Evolutionary conservation across 1,284 basidiomycete genomes (phyloP).

Genomic region (Grifola frondosa): DNA sequence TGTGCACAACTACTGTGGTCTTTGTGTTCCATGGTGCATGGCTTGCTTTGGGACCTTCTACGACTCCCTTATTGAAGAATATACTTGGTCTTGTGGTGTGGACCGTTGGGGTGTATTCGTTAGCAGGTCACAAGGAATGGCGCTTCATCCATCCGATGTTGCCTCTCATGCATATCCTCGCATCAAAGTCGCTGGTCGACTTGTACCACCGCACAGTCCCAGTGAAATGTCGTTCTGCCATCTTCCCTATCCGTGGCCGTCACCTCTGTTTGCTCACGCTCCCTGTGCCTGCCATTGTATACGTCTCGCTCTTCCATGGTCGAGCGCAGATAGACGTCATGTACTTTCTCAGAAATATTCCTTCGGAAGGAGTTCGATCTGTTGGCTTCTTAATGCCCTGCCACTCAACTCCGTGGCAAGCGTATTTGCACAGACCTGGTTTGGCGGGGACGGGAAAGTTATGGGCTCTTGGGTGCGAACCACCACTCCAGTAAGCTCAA

Average conservation of each 20-base stretch:
- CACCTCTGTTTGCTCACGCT: slow-evolving; percentile 49
- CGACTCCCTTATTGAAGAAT: slow-evolving; percentile 33
- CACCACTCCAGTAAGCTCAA: slow-evolving; percentile 69
- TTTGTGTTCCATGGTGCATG: slow-evolving; percentile 67
- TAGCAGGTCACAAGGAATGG: slow-evolving; percentile 94
- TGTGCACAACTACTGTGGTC: slow-evolving; percentile 72
- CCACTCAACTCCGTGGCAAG: slow-evolving; percentile 96
- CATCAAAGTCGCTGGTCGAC: slow-evolving; percentile 69
- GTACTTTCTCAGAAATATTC: slow-evolving; percentile 56
- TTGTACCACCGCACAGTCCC: slow-evolving; percentile 28
- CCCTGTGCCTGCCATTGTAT: slow-evolving; percentile 61
- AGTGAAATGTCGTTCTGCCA: slow-evolving; percentile 12
- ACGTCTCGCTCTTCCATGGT: slow-evolving; percentile 73
- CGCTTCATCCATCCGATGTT: slow-evolving; percentile 92
- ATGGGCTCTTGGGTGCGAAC: slow-evolving; percentile 92
- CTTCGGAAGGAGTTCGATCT: slow-evolving; percentile 49
- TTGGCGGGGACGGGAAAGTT: slow-evolving; percentile 50
- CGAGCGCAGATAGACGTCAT: slow-evolving; percentile 77
- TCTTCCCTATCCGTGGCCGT: slow-evolving; percentile 34
- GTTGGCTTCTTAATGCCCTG: slow-evolving; percentile 94
- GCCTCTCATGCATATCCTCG: slow-evolving; percentile 82
- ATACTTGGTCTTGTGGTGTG: slow-evolving; percentile 59
- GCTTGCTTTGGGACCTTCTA: slow-evolving; percentile 28
- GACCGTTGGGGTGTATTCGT: slow-evolving; percentile 74
- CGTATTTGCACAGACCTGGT: slow-evolving; percentile 77